A percentile compares a stretch with the other conserved stretches of the same genome.
These are phyloP conservation scores for Collybiopsis luxurians DNA, from an alignment of 768 basidiomycete genomes.

Conservation along the genomic window DNA sequence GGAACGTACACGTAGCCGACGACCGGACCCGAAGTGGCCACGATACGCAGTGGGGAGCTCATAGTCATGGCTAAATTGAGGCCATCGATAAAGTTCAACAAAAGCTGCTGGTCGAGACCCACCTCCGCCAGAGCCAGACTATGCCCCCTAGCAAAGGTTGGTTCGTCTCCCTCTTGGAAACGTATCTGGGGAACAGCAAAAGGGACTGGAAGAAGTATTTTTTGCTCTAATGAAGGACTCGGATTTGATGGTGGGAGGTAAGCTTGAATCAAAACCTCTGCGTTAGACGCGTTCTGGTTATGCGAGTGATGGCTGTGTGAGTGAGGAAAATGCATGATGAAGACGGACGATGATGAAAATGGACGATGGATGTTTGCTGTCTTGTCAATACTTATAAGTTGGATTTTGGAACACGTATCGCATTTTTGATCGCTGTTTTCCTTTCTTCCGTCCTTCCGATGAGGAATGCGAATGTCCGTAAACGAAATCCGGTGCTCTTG, in stretches of 20 bases:
- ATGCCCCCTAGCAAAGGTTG: conserved; percentile 19
- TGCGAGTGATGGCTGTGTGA: neutral
- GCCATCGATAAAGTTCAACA: conserved; percentile 21
- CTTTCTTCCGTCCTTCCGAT: too few species aligned
- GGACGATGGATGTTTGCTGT: too few species aligned
- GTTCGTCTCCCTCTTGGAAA: conserved; percentile 9
- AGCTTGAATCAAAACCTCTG: neutral
- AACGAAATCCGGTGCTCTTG: too few species aligned
- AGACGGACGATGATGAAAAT: neutral
- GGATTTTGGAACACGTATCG: too few species aligned
- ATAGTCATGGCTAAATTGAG: conserved; percentile 23
- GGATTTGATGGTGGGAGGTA: neutral
- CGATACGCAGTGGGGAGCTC: conserved; percentile 21
- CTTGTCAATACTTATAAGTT: too few species aligned
- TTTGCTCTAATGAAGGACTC: neutral
- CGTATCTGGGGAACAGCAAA: conserved; percentile 15
- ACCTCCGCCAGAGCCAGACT: conserved; percentile 10
- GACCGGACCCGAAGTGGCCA: conserved; percentile 14
- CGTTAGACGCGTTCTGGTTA: neutral
- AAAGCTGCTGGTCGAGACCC: conserved; percentile 15
- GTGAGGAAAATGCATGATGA: neutral
- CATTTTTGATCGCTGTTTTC: too few species aligned
- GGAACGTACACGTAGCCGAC: conserved; percentile 20
- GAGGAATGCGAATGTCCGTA: too few species aligned
- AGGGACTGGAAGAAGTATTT: neutral